Conservation (phyloP, 2,329 filamentous ascomycete genomes). For the Corinectria fuckeliana region DNA sequence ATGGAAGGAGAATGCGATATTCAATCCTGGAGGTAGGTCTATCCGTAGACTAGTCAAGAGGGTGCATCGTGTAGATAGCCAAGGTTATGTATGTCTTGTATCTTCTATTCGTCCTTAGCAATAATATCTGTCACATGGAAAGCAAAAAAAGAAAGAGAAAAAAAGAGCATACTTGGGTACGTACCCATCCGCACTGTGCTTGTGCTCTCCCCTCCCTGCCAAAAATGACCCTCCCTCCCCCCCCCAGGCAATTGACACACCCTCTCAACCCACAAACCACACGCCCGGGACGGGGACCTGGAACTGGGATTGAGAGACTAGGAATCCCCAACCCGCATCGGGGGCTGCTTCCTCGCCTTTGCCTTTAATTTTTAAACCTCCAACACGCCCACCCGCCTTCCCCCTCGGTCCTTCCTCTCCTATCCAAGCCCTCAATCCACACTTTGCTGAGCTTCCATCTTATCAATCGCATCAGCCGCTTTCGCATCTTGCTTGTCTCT, state of each 20-base stretch:
- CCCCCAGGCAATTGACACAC: not conserved
- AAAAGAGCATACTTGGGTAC: not conserved
- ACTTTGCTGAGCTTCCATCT: constrained; percentile 15
- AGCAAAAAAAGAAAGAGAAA: constrained; percentile 11
- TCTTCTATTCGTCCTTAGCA: no score
- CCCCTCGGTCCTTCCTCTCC: constrained; percentile 8
- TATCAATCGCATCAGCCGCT: constrained; percentile 31
- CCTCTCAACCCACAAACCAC: constrained; percentile 6
- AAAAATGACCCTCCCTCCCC: not conserved
- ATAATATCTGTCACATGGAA: no score
- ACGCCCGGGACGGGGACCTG: constrained; percentile 16
- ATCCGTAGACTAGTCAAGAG: not conserved
- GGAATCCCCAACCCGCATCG: constrained; percentile 32
- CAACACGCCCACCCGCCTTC: constrained; percentile 29
- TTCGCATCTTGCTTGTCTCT: not conserved
- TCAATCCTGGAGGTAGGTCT: not conserved
- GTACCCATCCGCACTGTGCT: constrained; percentile 11
- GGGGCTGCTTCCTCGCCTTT: constrained; percentile 25
- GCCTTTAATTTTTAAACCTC: constrained; percentile 38
- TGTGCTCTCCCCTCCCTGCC: not conserved
- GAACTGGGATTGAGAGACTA: constrained; percentile 7
- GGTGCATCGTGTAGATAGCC: not conserved
- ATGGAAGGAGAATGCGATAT: not conserved
- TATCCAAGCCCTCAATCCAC: constrained; percentile 6
- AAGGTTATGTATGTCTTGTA: no score